These are phyloP conservation scores for Pseudevernia furfuracea DNA, from an alignment of 495 filamentous ascomycete species.

Conservation along the genomic window DNA sequence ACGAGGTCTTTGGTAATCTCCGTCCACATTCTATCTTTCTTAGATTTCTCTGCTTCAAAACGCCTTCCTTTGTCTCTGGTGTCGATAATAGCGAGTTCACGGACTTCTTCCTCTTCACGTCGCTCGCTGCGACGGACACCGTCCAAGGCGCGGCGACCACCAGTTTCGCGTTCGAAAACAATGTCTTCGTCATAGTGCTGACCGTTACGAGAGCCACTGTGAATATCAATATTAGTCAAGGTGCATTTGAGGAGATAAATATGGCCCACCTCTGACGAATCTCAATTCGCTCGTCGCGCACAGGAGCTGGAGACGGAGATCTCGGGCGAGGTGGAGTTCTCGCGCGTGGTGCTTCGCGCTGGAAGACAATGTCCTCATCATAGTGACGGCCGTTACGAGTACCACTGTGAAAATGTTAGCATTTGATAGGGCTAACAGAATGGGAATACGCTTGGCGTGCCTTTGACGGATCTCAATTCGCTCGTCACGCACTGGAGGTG, in stretches of 20 bases:
- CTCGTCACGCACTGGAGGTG: conserved; percentile 32
- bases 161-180: conserved; percentile 47
- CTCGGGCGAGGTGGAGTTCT: conserved; percentile 19
- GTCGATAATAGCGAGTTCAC: conserved; percentile 32
- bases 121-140: conserved; percentile 46
- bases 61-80: conserved; percentile 36
- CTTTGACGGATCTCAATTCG: conserved; percentile 47
- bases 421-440: not conserved
- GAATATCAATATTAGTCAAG: not conserved
- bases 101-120: conserved; percentile 36
- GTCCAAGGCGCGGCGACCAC: conserved; percentile 18
- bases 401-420: conserved; percentile 12
- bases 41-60: conserved; percentile 35
- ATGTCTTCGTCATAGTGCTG: conserved; percentile 49
- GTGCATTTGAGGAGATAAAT: not conserved
- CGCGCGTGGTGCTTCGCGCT: conserved; percentile 36
- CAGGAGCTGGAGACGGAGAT: conserved; percentile 23
- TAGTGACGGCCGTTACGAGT: conserved; percentile 32
- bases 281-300: conserved; percentile 44
- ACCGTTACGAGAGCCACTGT: conserved; percentile 26
- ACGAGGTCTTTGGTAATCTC: conserved; percentile 95
- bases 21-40: conserved; percentile 75
- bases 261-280: conserved; percentile 38
- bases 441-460: conserved; percentile 24
- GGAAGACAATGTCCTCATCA: conserved; percentile 55